Evolutionary conservation across 2,329 filamentous ascomycete genomes (phyloP).

Genomic region (Calcarisporium arbuscula): DNA sequence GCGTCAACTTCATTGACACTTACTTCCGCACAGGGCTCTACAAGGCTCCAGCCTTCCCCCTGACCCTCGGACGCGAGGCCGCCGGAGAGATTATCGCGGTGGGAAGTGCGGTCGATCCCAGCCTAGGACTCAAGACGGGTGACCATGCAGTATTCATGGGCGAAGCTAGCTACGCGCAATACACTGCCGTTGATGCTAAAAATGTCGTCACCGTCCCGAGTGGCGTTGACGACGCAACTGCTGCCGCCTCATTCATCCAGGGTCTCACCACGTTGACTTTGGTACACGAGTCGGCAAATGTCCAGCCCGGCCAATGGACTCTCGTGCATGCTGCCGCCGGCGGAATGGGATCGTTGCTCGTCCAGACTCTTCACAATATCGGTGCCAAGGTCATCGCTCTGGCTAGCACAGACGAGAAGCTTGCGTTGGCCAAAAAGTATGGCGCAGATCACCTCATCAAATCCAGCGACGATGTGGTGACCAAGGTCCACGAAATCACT

Average conservation of each 20-base stretch:
- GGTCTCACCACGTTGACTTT: slow-evolving; percentile 78
- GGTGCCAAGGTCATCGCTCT: slow-evolving; percentile 78
- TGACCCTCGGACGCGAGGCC: slow-evolving; percentile 74
- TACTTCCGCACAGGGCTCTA: slow-evolving; percentile 89
- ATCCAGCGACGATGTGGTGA: slow-evolving; percentile 55
- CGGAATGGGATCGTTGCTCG: slow-evolving; percentile 69
- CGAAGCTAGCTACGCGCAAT: slow-evolving; percentile 46
- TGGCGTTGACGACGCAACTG: slow-evolving; percentile 52
- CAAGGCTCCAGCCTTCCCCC: slow-evolving; percentile 57
- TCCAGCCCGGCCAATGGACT: slow-evolving; percentile 72
- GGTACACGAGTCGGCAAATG: slow-evolving; percentile 68
- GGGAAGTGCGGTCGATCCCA: slow-evolving; percentile 48
- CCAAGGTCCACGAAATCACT: slow-evolving; percentile 62
- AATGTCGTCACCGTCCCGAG: slow-evolving; percentile 59
- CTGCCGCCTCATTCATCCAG: slow-evolving; percentile 68
- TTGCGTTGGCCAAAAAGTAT: slow-evolving; percentile 58
- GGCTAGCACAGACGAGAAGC: slow-evolving; percentile 67
- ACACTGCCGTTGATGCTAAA: slow-evolving; percentile 44
- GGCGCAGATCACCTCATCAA: slow-evolving; percentile 70
- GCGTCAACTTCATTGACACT: slow-evolving; percentile 85
- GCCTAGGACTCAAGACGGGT: slow-evolving; percentile 53
- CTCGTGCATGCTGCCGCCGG: slow-evolving; percentile 83
- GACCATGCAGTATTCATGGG: slow-evolving; percentile 67
- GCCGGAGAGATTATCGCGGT: slow-evolving; percentile 63
- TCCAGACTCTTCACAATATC: slow-evolving; percentile 64